These are phyloP conservation scores for Coemansia sp. DNA, from an alignment of 192 early-diverging fungal species.

Conservation along the genomic window DNA sequence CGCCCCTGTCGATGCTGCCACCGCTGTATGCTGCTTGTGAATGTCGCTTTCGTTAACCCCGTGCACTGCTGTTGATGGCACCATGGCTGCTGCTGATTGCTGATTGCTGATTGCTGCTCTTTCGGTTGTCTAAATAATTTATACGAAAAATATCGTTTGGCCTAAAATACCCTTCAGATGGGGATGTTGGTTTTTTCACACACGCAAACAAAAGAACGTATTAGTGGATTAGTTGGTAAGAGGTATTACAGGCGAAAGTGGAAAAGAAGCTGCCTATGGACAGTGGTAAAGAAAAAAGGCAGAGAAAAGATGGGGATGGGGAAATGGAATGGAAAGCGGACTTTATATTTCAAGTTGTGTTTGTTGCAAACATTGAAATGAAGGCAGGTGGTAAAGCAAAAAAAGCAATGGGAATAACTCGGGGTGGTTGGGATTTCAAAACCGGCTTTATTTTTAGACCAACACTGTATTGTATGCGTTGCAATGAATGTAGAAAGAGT, in stretches of 20 bases:
- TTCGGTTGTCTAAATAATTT: neutral
- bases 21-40: constrained; percentile 3
- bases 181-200: no score
- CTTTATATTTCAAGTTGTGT: constrained; percentile 1
- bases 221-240: neutral
- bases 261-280: constrained; percentile 5
- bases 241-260: neutral
- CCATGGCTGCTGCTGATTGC: constrained; percentile 3
- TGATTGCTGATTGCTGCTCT: no score
- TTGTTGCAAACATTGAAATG: neutral
- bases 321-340: neutral
- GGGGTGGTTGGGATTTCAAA: no score
- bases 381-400: neutral
- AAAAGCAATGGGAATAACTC: no score
- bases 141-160: neutral
- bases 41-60: constrained; percentile 3
- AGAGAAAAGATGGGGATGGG: neutral
- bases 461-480: neutral
- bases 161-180: no score
- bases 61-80: constrained; percentile 5
- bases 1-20: neutral
- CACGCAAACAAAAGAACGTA: neutral
- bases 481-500: neutral
- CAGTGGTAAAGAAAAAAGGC: neutral
- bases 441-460: neutral